Evolutionary conservation across 2,329 filamentous ascomycete species (phyloP).

Genomic region (Penicillium hesseltinei): DNA sequence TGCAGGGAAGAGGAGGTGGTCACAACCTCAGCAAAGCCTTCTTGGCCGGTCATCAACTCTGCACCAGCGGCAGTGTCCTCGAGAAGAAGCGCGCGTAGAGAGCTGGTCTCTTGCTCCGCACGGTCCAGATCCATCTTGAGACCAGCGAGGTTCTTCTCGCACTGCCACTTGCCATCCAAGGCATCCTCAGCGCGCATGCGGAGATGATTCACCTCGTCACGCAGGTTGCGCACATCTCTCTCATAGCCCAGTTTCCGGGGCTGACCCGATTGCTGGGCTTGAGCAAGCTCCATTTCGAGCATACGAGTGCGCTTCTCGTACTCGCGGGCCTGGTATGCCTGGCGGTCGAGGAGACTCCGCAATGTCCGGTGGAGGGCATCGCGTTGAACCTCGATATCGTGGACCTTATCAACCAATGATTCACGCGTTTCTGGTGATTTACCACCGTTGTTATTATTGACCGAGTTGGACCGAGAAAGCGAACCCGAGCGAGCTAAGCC

Average conservation of each 20-base stretch:
- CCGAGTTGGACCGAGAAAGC: constrained; percentile 59
- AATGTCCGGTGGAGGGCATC: constrained; percentile 88
- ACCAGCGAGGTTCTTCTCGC: constrained; percentile 82
- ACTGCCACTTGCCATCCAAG: constrained; percentile 92
- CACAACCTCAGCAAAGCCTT: constrained; percentile 47
- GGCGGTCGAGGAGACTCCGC: constrained; percentile 78
- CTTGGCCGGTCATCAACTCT: constrained; percentile 49
- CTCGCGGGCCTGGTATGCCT: constrained; percentile 79
- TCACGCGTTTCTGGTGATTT: constrained; percentile 64
- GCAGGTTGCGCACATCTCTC: constrained; percentile 73
- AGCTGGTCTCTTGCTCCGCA: constrained; percentile 85
- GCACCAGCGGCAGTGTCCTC: constrained; percentile 77
- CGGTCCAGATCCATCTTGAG: constrained; percentile 96
- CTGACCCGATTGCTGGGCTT: constrained; percentile 62
- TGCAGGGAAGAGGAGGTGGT: constrained; percentile 71
- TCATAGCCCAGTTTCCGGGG: constrained; percentile 78
- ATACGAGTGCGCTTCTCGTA: constrained; percentile 76
- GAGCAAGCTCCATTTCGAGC: constrained; percentile 75
- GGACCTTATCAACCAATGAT: constrained; percentile 72
- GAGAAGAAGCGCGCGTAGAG: constrained; percentile 72
- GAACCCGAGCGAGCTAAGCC: constrained; percentile 46
- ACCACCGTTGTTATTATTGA: constrained; percentile 34
- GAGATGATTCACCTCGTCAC: constrained; percentile 79
- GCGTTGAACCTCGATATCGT: constrained; percentile 89
- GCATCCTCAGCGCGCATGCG: constrained; percentile 88